Percentiles rank a stretch among this genome's conserved stretches.
Conservation (phyloP, 805 yeast genomes). For the Metschnikowia peoriensis region DNA sequence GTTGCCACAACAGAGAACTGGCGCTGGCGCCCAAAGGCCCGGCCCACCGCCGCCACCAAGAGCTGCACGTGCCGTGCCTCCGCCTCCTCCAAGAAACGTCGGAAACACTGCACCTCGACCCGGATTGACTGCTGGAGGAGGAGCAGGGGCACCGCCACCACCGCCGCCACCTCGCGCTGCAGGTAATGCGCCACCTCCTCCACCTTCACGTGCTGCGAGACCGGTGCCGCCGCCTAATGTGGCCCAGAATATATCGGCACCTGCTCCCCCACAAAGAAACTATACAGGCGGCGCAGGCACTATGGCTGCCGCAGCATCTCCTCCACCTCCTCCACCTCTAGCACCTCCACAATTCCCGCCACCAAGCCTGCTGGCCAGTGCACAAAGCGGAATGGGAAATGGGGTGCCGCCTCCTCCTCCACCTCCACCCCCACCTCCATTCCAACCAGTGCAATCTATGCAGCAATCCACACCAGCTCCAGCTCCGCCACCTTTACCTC, state of each 20-base stretch:
- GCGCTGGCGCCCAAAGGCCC: constrained; percentile 8
- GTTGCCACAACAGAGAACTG: constrained; percentile 12
- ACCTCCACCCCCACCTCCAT: constrained; percentile 15
- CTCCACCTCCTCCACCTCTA: constrained; percentile 16
- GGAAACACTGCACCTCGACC: not conserved
- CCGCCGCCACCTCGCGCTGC: constrained; percentile 22
- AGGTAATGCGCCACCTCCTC: constrained; percentile 27
- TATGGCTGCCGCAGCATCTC: constrained; percentile 13
- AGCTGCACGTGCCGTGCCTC: constrained; percentile 15
- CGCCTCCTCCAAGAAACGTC: constrained; percentile 15
- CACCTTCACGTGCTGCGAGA: constrained; percentile 28
- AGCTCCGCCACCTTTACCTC: constrained; percentile 25
- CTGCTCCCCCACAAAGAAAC: constrained; percentile 20
- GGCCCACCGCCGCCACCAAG: constrained; percentile 28
- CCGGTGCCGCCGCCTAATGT: constrained; percentile 15
- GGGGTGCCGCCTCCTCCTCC: constrained; percentile 18
- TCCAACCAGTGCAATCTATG: constrained; percentile 14
- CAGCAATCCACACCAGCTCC: constrained; percentile 25
- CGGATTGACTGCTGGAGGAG: not conserved
- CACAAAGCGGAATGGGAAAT: constrained; percentile 4
- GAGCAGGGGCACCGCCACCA: constrained; percentile 12
- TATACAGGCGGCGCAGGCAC: constrained; percentile 21
- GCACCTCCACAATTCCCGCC: constrained; percentile 22
- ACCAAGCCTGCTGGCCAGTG: constrained; percentile 17
- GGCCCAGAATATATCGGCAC: constrained; percentile 8